These are phyloP conservation scores for Paraconiothyrium brasiliense DNA, from an alignment of 2,329 filamentous ascomycete genomes.

Conservation along the genomic window DNA sequence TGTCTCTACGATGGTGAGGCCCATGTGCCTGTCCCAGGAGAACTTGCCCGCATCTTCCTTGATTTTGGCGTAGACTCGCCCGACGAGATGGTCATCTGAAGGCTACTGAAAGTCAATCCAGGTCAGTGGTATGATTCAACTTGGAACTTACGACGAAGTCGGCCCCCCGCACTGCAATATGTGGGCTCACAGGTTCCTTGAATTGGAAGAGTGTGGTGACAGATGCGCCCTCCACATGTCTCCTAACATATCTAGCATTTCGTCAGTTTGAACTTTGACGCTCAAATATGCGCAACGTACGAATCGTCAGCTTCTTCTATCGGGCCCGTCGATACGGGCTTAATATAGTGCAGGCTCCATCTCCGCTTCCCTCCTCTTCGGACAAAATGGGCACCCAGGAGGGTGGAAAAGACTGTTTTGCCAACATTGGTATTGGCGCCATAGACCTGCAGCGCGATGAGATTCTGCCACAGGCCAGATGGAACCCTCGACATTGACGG, in stretches of 20 bases:
- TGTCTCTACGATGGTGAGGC: constrained; percentile 75
- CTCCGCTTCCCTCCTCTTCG: constrained; percentile 22
- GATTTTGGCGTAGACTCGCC: constrained; percentile 29
- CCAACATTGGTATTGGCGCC: constrained; percentile 87
- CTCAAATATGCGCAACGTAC: constrained; percentile 53
- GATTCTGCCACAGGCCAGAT: constrained; percentile 72
- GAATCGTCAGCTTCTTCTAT: constrained; percentile 73
- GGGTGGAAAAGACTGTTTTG: constrained; percentile 81
- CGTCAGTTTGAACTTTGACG: constrained; percentile 12
- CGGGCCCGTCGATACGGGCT: constrained; percentile 83
- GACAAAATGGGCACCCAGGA: constrained; percentile 69
- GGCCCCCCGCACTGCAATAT: constrained; percentile 68
- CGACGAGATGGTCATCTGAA: constrained; percentile 32
- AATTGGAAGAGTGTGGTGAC: constrained; percentile 75
- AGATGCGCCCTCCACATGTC: constrained; percentile 62
- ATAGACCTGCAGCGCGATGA: constrained; percentile 78
- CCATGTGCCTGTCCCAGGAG: constrained; percentile 17
- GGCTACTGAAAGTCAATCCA: constrained; percentile 28
- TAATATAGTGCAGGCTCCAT: constrained; percentile 70
- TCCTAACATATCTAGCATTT: constrained; percentile 66
- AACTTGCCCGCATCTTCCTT: constrained; percentile 22
- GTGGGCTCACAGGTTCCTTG: constrained; percentile 77
- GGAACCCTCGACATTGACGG: constrained; percentile 58
- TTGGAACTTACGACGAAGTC: constrained; percentile 29
- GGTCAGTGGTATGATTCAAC: neutral